Evolutionary conservation across 75 land plant species (phyloP), one percentile per base, ranked within the genome.

Genomic region (Ceratopteris richardii): DNA sequence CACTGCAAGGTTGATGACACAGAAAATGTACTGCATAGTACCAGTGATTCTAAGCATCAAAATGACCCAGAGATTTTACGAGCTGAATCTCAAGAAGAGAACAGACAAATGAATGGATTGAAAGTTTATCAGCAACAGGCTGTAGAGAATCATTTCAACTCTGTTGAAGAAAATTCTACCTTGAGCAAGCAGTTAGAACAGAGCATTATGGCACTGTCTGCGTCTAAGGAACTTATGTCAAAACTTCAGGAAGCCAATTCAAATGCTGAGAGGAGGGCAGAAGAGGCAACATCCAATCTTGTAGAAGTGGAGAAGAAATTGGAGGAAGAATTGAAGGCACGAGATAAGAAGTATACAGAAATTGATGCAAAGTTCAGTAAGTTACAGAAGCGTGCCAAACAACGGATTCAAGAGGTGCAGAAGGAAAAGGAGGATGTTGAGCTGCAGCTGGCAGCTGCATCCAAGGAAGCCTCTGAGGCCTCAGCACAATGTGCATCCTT

Each of bases 381-480:
- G 65, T 77, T 94, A 58, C 98, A 80, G 36, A 94, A 94, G 63
- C 78, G 96, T 56, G 90, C 98, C 58, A 94, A 89, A 63, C 96
- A 94, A 52, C 80, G 87, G 6, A 94, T 89, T 41, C 98, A 94
- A 72, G 98, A 94, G 30, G 61, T 89, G 31, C 98, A 50, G 98
- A 94, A 91, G 96, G 96, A 89, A 68, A 89, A 84, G 67, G 99
- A 94, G 54, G 99, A 94, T 55, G 40, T 89, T 54, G 99, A 86
- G 70, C 65, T 64, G 55, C 75, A 68, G 37, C 56, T 85, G 41
- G 66, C 55, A 12, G 85, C 73, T 19, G 70, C 77, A 6, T 80
- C 53, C 59, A 82, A 72, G 51, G 75, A 66, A 63, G 70, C 79
- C 48, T 69, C 83, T 21, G 72, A 75, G 59, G 78, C 82, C 44